phyloP scores from a whole-genome alignment of 2,329 filamentous ascomycete genomes.

The Apiospora phragmitis region DNA sequence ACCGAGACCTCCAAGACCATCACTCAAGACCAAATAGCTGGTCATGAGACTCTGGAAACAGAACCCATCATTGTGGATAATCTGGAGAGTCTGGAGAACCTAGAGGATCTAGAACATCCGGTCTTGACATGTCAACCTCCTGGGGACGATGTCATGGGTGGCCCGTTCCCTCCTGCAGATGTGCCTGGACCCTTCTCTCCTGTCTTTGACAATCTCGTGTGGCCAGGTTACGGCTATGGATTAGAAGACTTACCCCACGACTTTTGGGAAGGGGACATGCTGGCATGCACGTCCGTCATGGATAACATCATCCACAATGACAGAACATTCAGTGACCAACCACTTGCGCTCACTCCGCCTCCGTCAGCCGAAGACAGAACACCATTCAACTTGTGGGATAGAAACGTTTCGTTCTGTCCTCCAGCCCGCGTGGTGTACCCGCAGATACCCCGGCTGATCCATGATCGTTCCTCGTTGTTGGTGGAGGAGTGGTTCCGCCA shows the following conservation, averaged over 20 bases:
- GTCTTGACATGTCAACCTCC: background rate
- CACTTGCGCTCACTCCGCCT: background rate
- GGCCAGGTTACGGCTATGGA: slow-evolving; percentile 17
- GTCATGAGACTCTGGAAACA: background rate
- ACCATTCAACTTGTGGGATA: background rate
- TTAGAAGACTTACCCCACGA: slow-evolving; percentile 17
- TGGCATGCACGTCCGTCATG: background rate
- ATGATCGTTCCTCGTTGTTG: slow-evolving; percentile 33
- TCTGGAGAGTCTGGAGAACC: background rate
- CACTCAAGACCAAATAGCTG: background rate
- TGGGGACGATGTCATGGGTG: background rate
- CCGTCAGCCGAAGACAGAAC: background rate
- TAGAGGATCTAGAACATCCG: background rate
- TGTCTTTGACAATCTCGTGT: slow-evolving; percentile 14
- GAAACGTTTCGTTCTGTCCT: slow-evolving; percentile 9
- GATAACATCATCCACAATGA: background rate
- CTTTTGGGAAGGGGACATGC: slow-evolving; percentile 15
- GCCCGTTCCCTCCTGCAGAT: background rate
- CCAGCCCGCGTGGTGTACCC: slow-evolving; percentile 15
- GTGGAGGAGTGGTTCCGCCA: slow-evolving; percentile 41
- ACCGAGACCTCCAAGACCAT: slow-evolving; percentile 15
- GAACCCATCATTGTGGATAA: background rate
- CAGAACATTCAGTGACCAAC: background rate
- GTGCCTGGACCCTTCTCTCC: slow-evolving; percentile 1
- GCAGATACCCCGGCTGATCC: slow-evolving; percentile 20